Evolutionary conservation across 306 rosid genomes (phyloP).

Genomic region (Prunus persica): Prunus_persica_NCBIv2 NC_034009.1:7565001-7565500

Average conservation of each 20-base stretch:
- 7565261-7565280: not conserved
- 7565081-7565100: not conserved
- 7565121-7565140: not conserved
- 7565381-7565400: not conserved
- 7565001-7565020: not conserved
- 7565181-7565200: not conserved
- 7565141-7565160: not conserved
- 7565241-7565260: not conserved
- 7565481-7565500: not conserved
- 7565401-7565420: not conserved
- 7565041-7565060: not conserved
- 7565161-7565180: constrained; percentile 1
- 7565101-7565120: not conserved
- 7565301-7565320: not conserved
- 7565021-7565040: not conserved
- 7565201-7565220: not conserved
- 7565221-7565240: not conserved
- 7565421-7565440: not conserved
- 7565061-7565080: not conserved
- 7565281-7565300: not conserved
- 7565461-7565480: not conserved
- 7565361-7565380: not conserved
- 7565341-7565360: not conserved
- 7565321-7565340: not conserved
- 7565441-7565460: not conserved